These are phyloP conservation scores for Neocallimastix lanati DNA, from an alignment of 192 early-diverging fungal genomes.

Conservation along the genomic window DNA sequence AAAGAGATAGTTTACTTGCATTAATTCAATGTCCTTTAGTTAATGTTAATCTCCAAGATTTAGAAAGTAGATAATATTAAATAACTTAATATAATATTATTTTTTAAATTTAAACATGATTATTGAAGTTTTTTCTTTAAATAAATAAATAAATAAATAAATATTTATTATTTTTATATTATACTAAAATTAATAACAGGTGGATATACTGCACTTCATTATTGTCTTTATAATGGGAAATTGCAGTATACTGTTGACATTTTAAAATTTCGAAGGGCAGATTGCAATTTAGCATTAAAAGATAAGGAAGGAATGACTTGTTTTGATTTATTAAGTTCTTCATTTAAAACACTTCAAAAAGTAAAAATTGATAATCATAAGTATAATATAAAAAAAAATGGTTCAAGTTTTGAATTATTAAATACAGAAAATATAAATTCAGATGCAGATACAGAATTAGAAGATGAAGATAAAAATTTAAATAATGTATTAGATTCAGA, in stretches of 20 bases:
- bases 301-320: slow-evolving; percentile 29
- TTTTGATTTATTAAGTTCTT: slow-evolving; percentile 18
- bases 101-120: no score
- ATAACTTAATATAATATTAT: no score
- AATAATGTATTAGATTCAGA: neutral
- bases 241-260: slow-evolving; percentile 23
- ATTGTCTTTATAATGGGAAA: slow-evolving; percentile 38
- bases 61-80: slow-evolving; percentile 15
- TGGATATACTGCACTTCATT: slow-evolving; percentile 52
- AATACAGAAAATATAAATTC: neutral
- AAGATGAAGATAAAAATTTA: neutral
- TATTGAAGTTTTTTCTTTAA: no score
- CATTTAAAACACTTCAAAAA: neutral
- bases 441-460: neutral
- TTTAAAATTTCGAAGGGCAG: slow-evolving; percentile 14
- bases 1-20: neutral
- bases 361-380: neutral
- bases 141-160: no score
- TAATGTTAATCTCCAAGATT: slow-evolving; percentile 39
- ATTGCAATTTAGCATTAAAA: slow-evolving; percentile 24
- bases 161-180: no score
- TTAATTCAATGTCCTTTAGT: slow-evolving; percentile 12
- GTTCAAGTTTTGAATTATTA: neutral
- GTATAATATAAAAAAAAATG: neutral
- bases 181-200: neutral